Base-by-base conservation (phyloP, 2,329 filamentous ascomycete genomes). In the Pseudogymnoascus sp. region DNA sequence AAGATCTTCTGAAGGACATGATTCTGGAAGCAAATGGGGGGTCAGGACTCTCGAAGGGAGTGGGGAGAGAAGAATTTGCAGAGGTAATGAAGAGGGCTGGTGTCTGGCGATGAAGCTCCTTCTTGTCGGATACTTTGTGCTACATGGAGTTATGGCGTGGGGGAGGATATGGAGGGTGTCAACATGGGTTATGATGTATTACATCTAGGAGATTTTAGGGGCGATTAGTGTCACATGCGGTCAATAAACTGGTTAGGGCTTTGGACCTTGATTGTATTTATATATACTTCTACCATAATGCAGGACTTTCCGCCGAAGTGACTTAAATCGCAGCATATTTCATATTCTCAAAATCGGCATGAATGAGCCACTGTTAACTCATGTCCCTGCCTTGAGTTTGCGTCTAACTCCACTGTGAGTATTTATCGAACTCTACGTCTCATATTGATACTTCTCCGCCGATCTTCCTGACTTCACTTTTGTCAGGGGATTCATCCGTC, bases 11-110 rank as follows among this genome's bases (percentile, higher is more conserved):
- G 69, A 84, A 83, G 75, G 91, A 96, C 76, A 99, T 99, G 94
- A 87, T 99, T 61, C 76, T 91, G 56, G 92, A 97, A 77, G 94
- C 92, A 56, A 96, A 95, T 72, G 89, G 89, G 2, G 90, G 89
- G 1, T 83, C 80, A 3, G 86, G 88, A 13, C 81, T 88, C 9
- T 82, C 78, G 35, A 81, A 77, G 60, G 90, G 88, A 6, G 92
- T 95, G 8, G 82, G 78, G 38, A 77, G 85, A 69, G 85, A 88
- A 58, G 52, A 41, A 35, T 68, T 69, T 65, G 67, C 69, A 62
- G 62, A 57, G 3, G 65, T 70, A 2, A 65, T 70, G 68, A 67
- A 66, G 59, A 66, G 68, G 61, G 68, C 68, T 13, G 68, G 68
- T 28, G 64, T 69, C 45, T 70, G 67, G 67, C 63, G 66, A 39